Evolutionary conservation across 768 basidiomycete genomes (phyloP).

Genomic region (Hygrophorus pudorinus): DNA sequence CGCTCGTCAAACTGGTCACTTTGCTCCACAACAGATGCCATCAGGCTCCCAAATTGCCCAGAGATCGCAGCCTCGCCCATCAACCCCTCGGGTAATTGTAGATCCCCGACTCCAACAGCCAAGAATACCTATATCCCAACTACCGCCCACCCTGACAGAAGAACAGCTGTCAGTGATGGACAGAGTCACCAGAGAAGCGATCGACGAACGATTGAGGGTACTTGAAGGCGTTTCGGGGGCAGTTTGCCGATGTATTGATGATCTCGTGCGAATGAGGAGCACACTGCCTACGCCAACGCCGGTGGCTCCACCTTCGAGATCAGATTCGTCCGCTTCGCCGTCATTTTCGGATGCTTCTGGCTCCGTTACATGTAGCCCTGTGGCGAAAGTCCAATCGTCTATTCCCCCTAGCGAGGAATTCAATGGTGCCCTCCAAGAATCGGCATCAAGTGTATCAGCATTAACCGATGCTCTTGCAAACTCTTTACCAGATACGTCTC

Average conservation of each 20-base stretch:
- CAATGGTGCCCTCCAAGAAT: no score
- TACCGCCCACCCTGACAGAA: conserved; percentile 43
- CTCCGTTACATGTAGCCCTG: neutral
- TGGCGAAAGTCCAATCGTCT: no score
- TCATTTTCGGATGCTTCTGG: neutral
- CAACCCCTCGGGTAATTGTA: neutral
- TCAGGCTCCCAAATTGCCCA: neutral
- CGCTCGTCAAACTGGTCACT: neutral
- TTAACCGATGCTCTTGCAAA: no score
- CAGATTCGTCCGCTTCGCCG: conserved; percentile 1
- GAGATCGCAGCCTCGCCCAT: neutral
- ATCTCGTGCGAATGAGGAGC: conserved; percentile 68
- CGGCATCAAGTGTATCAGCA: no score
- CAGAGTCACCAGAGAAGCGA: conserved; percentile 61
- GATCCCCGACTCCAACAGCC: neutral
- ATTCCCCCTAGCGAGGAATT: no score
- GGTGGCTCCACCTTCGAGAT: conserved; percentile 12
- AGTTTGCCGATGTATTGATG: conserved; percentile 67
- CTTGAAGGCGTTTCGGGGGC: conserved; percentile 70
- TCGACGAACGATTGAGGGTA: conserved; percentile 75
- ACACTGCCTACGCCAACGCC: conserved; percentile 36
- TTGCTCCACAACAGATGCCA: neutral
- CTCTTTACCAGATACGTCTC: no score
- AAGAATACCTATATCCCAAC: conserved; percentile 16
- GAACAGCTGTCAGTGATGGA: conserved; percentile 62